Evolutionary conservation across 768 basidiomycete species (phyloP), one percentile per base, ranked within the genome.

Genomic region (Suillus fuscotomentosus): DNA sequence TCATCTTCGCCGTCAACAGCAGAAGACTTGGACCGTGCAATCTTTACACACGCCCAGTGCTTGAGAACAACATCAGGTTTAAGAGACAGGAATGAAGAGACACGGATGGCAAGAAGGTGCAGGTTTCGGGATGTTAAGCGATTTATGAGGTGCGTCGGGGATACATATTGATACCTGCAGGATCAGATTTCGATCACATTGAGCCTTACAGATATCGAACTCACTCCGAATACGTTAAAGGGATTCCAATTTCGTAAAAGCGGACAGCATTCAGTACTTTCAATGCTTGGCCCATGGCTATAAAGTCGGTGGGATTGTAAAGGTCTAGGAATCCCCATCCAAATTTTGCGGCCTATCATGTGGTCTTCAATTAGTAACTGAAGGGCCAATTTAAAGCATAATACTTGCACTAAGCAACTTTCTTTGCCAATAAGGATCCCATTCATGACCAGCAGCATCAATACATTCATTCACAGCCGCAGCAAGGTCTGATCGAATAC

Each of bases 31-130:
- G 93, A 88, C 17, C 85, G 86, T 56, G 87, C 75, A 63, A 99
- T 97, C 76, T 97, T 97, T 1, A 94, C 90, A 65, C 88, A 89
- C 1, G 97, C 97, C 97, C 97, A 99, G 72, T 99, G 97, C 67
- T 89, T 92, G 48, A 99, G 80, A 1, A 99, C 95, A 0, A 86
- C 84, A 67, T 95, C 91, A 1, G 95, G 91, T 60, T 92, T 90
- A 53, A 99, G 81, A 17, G 85, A 84, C 38, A 99, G 84, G 77
- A 88, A 95, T 1, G 86, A 83, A 3, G 96, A 95, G 67, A 99
- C 89, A 31, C 95, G 88, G 20, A 99, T 86, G 9, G 97, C 95
- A 53, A 99, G 88, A 1, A 98, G 85, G 72, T 99, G 96, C 65
- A 95, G 82, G 67, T 94, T 94, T 15, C 95, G 88, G 0, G 94